These are phyloP conservation scores for Danielia oregonensis DNA, from an alignment of 805 yeast species.

Conservation along the genomic window DNA sequence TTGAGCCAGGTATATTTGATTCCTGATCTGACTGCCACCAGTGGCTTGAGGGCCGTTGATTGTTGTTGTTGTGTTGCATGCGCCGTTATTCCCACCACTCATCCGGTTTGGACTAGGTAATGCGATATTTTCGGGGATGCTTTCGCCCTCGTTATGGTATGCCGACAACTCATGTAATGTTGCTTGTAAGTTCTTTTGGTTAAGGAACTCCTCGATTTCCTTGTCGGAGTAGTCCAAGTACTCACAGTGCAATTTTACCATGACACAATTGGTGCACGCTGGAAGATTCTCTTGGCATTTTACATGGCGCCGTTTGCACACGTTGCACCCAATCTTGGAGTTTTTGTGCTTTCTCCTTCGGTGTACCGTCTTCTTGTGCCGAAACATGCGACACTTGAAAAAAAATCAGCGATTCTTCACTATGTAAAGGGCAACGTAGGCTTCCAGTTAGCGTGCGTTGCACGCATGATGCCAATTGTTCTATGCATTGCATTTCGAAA, in stretches of 20 bases:
- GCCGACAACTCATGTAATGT: conserved; percentile 1
- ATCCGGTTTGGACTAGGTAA: too few species aligned
- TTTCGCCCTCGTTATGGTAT: background rate
- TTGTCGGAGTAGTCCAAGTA: conserved; percentile 32
- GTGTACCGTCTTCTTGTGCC: conserved; percentile 3
- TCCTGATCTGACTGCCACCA: conserved; percentile 29
- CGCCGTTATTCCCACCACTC: background rate
- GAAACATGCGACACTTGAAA: too few species aligned
- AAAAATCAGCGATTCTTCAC: too few species aligned
- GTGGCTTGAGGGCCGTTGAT: conserved; percentile 9
- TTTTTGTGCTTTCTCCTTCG: conserved; percentile 22
- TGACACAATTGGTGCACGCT: conserved; percentile 35
- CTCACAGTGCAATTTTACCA: conserved; percentile 37
- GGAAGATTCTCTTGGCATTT: conserved; percentile 35
- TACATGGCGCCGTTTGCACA: conserved; percentile 17
- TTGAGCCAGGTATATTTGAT: conserved; percentile 32
- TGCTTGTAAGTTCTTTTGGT: too few species aligned
- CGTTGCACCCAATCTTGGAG: conserved; percentile 17
- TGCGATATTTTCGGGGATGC: background rate
- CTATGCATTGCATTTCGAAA: too few species aligned
- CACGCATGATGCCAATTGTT: too few species aligned
- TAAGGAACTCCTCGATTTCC: conserved; percentile 26
- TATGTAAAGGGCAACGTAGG: too few species aligned
- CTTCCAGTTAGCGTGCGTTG: too few species aligned
- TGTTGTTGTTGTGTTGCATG: background rate